Conservation (phyloP, 768 basidiomycete genomes). For the Nidularia pulvinata region DNA sequence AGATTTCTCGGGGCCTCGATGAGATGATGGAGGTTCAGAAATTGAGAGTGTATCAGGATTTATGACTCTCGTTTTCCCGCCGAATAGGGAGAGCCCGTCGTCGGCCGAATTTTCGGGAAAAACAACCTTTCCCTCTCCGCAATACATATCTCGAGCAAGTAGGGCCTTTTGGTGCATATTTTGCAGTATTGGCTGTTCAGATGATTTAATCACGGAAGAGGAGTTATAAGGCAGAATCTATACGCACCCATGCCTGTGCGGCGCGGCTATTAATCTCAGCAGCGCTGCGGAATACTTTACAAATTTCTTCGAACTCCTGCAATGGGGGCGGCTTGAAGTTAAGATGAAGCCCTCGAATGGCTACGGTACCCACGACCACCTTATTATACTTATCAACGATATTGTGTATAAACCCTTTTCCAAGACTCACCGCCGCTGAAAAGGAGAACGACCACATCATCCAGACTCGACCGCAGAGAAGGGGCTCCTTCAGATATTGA, state of each 20-base stretch:
- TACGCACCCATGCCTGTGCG: conserved; percentile 42
- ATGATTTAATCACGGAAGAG: neutral
- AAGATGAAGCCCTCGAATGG: conserved; percentile 40
- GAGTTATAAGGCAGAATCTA: neutral
- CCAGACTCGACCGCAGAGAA: conserved; percentile 52
- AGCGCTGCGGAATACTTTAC: conserved; percentile 38
- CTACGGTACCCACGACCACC: conserved; percentile 56
- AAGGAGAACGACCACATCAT: conserved; percentile 59
- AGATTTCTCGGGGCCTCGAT: neutral
- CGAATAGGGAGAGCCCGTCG: conserved; percentile 33
- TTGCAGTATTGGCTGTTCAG: conserved; percentile 41
- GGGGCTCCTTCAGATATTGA: conserved; percentile 41
- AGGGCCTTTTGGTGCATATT: conserved; percentile 41
- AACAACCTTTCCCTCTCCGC: conserved; percentile 1
- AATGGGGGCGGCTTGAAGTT: conserved; percentile 44
- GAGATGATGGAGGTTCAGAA: neutral
- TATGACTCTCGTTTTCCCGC: conserved; percentile 26
- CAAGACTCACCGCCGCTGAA: conserved; percentile 44
- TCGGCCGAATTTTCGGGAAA: conserved; percentile 10
- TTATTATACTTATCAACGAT: neutral
- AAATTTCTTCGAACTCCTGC: conserved; percentile 44
- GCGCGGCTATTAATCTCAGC: conserved; percentile 48
- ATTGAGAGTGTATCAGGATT: conserved; percentile 4
- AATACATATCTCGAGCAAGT: conserved; percentile 18
- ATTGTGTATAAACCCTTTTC: neutral